These are phyloP conservation scores for Nicotiana rustica DNA, from an alignment of 305 asterid species.

Conservation along the genomic window DNA sequence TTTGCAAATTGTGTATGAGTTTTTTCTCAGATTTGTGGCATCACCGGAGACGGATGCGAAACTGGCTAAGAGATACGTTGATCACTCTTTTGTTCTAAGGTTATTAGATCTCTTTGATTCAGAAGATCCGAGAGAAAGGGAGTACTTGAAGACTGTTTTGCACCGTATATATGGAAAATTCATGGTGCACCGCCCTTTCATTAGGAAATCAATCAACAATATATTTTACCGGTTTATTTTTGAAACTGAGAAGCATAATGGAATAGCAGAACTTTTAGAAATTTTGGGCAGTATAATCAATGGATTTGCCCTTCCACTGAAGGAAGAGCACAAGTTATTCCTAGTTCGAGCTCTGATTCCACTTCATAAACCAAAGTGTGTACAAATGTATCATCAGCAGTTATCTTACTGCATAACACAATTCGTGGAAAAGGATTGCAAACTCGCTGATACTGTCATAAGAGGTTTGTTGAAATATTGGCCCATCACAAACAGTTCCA, in stretches of 20 bases:
- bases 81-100: conserved; percentile 77
- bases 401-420: conserved; percentile 90
- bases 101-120: conserved; percentile 88
- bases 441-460: conserved; percentile 92
- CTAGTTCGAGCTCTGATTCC: conserved; percentile 89
- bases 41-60: conserved; percentile 96
- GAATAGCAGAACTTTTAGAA: conserved; percentile 88
- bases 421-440: conserved; percentile 92
- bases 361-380: conserved; percentile 90
- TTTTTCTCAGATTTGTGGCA: conserved; percentile 87
- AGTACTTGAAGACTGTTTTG: conserved; percentile 79
- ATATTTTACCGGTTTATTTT: conserved; percentile 80
- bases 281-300: conserved; percentile 92
- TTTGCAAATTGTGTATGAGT: conserved; percentile 86
- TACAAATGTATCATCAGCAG: conserved; percentile 87
- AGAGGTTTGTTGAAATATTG: conserved; percentile 89
- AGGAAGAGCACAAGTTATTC: conserved; percentile 94
- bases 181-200: conserved; percentile 96
- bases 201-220: conserved; percentile 83
- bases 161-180: conserved; percentile 92
- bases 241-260: conserved; percentile 93
- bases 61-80: conserved; percentile 86
- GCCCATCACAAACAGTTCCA: conserved; percentile 95
- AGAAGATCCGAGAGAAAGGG: conserved; percentile 91
- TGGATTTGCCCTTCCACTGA: conserved; percentile 92